These are phyloP conservation scores for Iodosphaeria phyllophila DNA, from an alignment of 2,329 filamentous ascomycete species.

Conservation along the genomic window DNA sequence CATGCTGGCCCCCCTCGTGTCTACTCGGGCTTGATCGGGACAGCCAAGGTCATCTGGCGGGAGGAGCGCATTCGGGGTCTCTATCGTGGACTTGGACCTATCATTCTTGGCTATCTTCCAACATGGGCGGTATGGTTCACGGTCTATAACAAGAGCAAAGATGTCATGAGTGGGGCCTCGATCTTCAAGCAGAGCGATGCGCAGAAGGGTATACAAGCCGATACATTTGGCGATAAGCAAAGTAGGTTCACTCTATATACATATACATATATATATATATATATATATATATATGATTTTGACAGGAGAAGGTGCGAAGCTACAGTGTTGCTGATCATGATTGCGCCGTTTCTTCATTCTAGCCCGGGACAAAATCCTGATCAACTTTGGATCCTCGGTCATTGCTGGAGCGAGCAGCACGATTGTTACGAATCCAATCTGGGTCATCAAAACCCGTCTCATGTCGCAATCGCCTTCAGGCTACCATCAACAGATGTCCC, in stretches of 20 bases:
- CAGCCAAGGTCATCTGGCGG: conserved; percentile 65
- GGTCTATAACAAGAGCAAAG: conserved; percentile 81
- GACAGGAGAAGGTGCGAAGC: neutral
- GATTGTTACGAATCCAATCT: conserved; percentile 89
- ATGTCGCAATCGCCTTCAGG: conserved; percentile 67
- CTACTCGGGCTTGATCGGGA: conserved; percentile 78
- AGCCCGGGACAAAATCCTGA: conserved; percentile 50
- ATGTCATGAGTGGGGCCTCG: conserved; percentile 33
- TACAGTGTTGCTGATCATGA: neutral
- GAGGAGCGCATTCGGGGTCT: conserved; percentile 81
- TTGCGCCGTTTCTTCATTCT: too few relatives aligned
- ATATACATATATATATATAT: too few relatives aligned
- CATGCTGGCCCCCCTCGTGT: conserved; percentile 35
- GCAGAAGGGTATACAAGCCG: too few relatives aligned
- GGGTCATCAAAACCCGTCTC: conserved; percentile 96
- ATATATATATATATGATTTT: too few relatives aligned
- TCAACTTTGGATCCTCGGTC: conserved; percentile 79
- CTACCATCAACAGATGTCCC: conserved; percentile 24
- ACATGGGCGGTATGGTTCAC: conserved; percentile 98
- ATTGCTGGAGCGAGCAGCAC: conserved; percentile 86
- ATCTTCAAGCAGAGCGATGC: too few relatives aligned
- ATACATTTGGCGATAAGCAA: too few relatives aligned
- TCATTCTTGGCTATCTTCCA: conserved; percentile 86
- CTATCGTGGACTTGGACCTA: conserved; percentile 85
- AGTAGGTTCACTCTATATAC: too few relatives aligned